Base-by-base conservation (phyloP, 495 filamentous ascomycete species). In the Cercophora scortea region DNA sequence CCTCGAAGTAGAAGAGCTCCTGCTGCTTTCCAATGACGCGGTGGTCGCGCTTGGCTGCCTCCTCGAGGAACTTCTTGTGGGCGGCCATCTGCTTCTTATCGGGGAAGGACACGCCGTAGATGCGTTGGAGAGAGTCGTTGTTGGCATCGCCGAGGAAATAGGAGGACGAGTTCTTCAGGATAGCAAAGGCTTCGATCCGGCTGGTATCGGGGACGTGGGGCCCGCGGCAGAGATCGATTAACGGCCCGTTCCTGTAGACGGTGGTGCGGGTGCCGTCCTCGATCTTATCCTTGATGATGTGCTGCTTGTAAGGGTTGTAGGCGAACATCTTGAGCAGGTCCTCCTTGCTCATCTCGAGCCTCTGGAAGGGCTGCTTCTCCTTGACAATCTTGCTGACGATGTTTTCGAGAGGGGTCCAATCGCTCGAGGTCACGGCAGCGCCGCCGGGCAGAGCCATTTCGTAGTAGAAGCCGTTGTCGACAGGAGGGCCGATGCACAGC, bases 1-100 rank as follows among this genome's bases (percentile, higher is more conserved):
- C 89, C 57, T 94, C 81, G 71, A 97, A 97, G 76, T 96, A 94
- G 74, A 95, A 96, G 8, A 98, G 81, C 64, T 98, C 91, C 62
- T 98, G 93, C 39, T 96, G 91, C 58, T 83, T 87, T 49, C 91
- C 94, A 55, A 98, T 87, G 68, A 84, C 84, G 34, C 90, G 74
- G 56, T 98, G 93, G 62, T 96, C 91, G 53, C 94, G 83, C 77
- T 96, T 95, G 42, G 92, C 90, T 8, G 93, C 93, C 64, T 97
- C 94, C 64, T 96, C 93, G 8, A 98, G 70, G 66, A 94, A 92
- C 54, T 91, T 89, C 71, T 92, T 81, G 71, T 96, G 87, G 56
- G 92, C 90, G 12, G 82, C 79, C 79, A 97, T 86, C 59, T 76
- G 76, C 75, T 95, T 94, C 79, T 97, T 97, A 64, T 97, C 92